phyloP scores from a whole-genome alignment of 139 green algal species.

The Edaphochlamys debaryana region DNA sequence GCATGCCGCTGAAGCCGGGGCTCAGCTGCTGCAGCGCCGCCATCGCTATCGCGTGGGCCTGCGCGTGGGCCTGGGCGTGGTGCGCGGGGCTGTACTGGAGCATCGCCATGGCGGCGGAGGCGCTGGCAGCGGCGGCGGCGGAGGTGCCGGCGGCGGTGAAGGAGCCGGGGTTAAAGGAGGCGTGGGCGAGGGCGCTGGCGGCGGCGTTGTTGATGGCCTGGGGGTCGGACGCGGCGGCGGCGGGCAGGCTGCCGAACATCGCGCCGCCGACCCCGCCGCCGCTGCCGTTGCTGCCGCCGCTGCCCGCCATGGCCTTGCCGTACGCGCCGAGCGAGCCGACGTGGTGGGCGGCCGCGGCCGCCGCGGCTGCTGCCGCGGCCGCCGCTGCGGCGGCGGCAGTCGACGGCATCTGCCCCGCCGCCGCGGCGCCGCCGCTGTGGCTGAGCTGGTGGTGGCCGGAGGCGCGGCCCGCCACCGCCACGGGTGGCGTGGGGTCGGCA shows the following conservation, averaged over 20 bases:
- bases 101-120: conserved; percentile 28
- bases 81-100: conserved; percentile 44
- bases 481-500: conserved; percentile 15
- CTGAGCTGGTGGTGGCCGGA: neutral
- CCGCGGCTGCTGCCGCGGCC: conserved; percentile 1
- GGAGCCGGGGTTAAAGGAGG: conserved; percentile 12
- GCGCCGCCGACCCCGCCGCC: neutral
- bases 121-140: too few relatives aligned
- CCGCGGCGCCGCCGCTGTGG: neutral
- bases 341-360: neutral
- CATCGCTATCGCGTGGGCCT: conserved; percentile 67
- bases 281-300: neutral
- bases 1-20: conserved; percentile 41
- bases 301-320: neutral
- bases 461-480: neutral
- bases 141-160: neutral
- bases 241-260: neutral
- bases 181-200: neutral
- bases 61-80: conserved; percentile 52
- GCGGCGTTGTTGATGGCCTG: neutral
- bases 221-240: neutral
- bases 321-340: neutral
- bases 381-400: conserved; percentile 9
- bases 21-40: conserved; percentile 63
- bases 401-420: neutral